Conservation (phyloP, 108 stramenopile genomes). For the Bacterosira constricta region DNA sequence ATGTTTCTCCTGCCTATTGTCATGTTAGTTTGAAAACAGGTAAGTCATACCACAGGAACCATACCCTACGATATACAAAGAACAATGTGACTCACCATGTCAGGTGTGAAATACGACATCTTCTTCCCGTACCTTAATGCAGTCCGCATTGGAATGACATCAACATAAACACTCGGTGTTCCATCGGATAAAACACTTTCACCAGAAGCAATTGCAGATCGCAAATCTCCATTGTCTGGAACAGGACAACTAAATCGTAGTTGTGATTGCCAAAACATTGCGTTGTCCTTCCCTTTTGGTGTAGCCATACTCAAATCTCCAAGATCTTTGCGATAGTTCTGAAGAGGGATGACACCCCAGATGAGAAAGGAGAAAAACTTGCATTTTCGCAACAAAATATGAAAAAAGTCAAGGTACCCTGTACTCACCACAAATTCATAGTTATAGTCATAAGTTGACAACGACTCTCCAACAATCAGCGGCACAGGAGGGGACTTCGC, state of each 20-base stretch:
- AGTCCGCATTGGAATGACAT: slow-evolving; percentile 79
- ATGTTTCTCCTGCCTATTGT: slow-evolving; percentile 17
- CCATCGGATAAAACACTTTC: slow-evolving; percentile 33
- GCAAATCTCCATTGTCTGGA: slow-evolving; percentile 49
- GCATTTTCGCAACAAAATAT: too few relatives aligned
- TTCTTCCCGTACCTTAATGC: slow-evolving; percentile 50
- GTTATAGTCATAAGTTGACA: slow-evolving; percentile 65
- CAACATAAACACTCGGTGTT: slow-evolving; percentile 57
- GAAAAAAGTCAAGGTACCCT: too few relatives aligned
- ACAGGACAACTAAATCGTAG: slow-evolving; percentile 75
- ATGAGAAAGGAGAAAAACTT: too few relatives aligned
- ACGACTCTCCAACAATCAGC: slow-evolving; percentile 55
- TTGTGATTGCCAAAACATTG: slow-evolving; percentile 55
- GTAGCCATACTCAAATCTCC: slow-evolving; percentile 51
- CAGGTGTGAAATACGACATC: slow-evolving; percentile 49
- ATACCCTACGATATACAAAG: background rate
- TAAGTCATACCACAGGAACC: too few relatives aligned
- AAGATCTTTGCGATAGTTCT: slow-evolving; percentile 60
- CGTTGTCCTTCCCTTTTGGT: slow-evolving; percentile 59
- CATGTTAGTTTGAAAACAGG: background rate
- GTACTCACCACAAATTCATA: slow-evolving; percentile 77
- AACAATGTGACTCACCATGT: slow-evolving; percentile 5
- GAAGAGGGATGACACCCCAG: too few relatives aligned
- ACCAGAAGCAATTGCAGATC: slow-evolving; percentile 41
- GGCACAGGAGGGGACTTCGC: slow-evolving; percentile 15